Evolutionary conservation across 31 red algal genomes (phyloP).

Genomic region (Porphyra umbilicalis): DNA sequence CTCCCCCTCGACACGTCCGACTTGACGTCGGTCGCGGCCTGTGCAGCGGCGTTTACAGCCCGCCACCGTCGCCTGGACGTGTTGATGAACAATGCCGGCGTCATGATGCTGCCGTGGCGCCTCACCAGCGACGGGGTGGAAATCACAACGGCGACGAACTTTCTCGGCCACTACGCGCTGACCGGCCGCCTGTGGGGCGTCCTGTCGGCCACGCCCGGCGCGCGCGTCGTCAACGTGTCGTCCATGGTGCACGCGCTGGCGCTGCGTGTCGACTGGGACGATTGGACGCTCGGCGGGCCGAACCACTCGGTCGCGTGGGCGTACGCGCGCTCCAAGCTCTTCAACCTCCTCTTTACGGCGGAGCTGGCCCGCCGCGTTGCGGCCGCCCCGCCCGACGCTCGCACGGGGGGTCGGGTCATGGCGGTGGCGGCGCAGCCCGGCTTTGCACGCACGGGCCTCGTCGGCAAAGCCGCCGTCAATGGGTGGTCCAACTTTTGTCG

Average conservation of each 20-base stretch:
- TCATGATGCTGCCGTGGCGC: slow-evolving; percentile 29
- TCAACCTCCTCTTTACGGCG: slow-evolving; percentile 25
- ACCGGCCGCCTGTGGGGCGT: slow-evolving; percentile 6
- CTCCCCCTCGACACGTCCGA: slow-evolving; percentile 21
- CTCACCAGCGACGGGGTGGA: slow-evolving; percentile 43
- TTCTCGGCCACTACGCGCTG: slow-evolving; percentile 64
- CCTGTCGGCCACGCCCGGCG: background rate
- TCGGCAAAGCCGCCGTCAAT: background rate
- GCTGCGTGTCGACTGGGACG: background rate
- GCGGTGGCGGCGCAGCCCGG: slow-evolving; percentile 25
- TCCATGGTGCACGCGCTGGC: slow-evolving; percentile 19
- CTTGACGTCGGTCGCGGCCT: slow-evolving; percentile 36
- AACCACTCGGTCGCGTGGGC: background rate
- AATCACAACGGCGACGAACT: slow-evolving; percentile 46
- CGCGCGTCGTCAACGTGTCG: slow-evolving; percentile 24
- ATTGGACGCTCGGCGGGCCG: background rate
- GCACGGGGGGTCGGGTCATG: too few relatives aligned
- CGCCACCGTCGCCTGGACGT: slow-evolving; percentile 21
- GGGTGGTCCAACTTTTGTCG: background rate
- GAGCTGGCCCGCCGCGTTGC: slow-evolving; percentile 21
- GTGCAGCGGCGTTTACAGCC: slow-evolving; percentile 12
- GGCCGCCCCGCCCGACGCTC: background rate
- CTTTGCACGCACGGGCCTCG: slow-evolving; percentile 11
- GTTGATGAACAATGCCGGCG: slow-evolving; percentile 58
- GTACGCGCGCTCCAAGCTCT: slow-evolving; percentile 31